Conservation (phyloP, 192 early-diverging fungal genomes). For the Entomortierella parvispora region DNA sequence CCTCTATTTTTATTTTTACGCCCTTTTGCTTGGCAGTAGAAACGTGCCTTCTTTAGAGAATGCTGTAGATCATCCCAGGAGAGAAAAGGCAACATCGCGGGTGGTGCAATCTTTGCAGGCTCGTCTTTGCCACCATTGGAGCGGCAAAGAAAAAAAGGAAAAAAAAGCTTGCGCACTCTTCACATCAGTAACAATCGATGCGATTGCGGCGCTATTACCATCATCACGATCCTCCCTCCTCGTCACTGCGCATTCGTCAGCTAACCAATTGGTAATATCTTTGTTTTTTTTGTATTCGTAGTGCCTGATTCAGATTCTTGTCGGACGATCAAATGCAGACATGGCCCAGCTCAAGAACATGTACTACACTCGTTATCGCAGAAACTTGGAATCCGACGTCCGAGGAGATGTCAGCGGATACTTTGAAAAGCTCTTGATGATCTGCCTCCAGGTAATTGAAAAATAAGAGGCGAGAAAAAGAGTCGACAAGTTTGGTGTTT, state of each 20-base stretch:
- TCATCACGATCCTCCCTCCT: no score
- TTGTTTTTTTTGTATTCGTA: slow-evolving; percentile 4
- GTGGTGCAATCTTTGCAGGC: no score
- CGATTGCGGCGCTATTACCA: no score
- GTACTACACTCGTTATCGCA: slow-evolving; percentile 32
- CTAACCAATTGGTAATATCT: not conserved
- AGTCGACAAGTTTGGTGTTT: not conserved
- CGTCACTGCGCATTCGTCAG: no score
- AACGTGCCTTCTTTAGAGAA: no score
- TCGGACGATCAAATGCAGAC: slow-evolving; percentile 43
- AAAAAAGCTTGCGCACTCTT: no score
- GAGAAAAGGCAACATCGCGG: no score
- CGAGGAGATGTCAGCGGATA: slow-evolving; percentile 43
- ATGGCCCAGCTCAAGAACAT: slow-evolving; percentile 44
- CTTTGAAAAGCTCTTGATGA: slow-evolving; percentile 34
- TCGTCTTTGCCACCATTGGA: no score
- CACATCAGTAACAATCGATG: no score
- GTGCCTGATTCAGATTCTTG: slow-evolving; percentile 43
- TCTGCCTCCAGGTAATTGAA: slow-evolving; percentile 33
- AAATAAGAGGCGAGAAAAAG: not conserved
- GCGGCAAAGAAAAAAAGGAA: no score
- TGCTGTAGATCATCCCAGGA: no score
- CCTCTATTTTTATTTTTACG: slow-evolving; percentile 1
- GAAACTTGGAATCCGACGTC: slow-evolving; percentile 28
- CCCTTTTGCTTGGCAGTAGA: not conserved